Conservation (phyloP, 2,329 filamentous ascomycete genomes). For the Cladosporium sp. region DNA sequence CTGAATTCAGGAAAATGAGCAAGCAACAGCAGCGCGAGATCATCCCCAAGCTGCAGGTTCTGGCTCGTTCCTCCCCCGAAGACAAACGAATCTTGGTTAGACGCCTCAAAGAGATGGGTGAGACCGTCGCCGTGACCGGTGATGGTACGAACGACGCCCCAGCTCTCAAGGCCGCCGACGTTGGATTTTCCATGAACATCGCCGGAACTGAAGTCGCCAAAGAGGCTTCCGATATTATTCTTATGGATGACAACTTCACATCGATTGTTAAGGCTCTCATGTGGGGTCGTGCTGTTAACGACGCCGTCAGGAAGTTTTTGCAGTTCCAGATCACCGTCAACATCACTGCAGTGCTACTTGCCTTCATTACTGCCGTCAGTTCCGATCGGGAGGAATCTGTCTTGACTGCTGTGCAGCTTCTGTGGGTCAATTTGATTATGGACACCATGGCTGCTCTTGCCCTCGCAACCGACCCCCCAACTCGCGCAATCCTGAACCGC, state of each 20-base stretch:
- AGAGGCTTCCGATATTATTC: constrained; percentile 57
- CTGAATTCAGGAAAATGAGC: constrained; percentile 41
- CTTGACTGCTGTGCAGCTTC: constrained; percentile 80
- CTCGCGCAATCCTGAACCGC: constrained; percentile 71
- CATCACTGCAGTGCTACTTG: constrained; percentile 80
- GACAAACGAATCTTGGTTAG: constrained; percentile 64
- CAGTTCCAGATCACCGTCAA: constrained; percentile 83
- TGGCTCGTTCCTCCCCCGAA: constrained; percentile 64
- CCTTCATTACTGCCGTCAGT: constrained; percentile 80
- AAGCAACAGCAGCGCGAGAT: constrained; percentile 46
- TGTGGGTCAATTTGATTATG: constrained; percentile 98
- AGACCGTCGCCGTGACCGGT: constrained; percentile 62
- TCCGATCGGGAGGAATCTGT: constrained; percentile 66
- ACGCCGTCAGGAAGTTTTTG: constrained; percentile 51
- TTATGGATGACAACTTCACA: constrained; percentile 59
- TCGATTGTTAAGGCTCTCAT: constrained; percentile 59
- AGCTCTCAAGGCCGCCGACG: constrained; percentile 61
- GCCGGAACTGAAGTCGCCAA: constrained; percentile 61
- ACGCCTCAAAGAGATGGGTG: constrained; percentile 59
- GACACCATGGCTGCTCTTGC: constrained; percentile 88
- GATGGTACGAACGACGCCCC: constrained; percentile 64
- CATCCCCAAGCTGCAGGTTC: constrained; percentile 60
- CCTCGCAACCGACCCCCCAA: constrained; percentile 84
- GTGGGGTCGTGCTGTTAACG: constrained; percentile 57
- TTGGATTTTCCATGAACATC: constrained; percentile 65